phyloP scores from a whole-genome alignment of 148 eudicot genomes.

The Silene uniflora region DNA sequence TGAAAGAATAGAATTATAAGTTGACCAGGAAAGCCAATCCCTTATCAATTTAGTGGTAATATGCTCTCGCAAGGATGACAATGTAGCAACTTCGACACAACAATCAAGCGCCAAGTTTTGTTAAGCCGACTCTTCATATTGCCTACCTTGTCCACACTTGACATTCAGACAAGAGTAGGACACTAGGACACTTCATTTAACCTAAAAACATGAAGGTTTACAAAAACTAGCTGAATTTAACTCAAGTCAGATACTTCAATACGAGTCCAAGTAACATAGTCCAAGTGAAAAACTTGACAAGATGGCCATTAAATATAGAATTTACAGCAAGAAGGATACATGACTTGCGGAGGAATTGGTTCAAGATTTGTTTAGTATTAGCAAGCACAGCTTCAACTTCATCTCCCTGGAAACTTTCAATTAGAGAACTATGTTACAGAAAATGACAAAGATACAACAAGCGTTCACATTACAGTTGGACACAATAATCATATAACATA shows the following conservation, averaged over 20 bases:
- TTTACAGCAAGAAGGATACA: constrained; percentile 56
- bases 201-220: not conserved
- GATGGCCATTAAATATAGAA: not conserved
- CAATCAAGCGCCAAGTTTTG: not conserved
- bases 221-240: not conserved
- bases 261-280: not conserved
- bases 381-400: constrained; percentile 96
- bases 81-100: constrained; percentile 7
- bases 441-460: constrained; percentile 4
- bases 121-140: not conserved
- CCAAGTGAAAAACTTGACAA: not conserved
- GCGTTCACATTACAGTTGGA: not conserved
- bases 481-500: constrained; percentile 13
- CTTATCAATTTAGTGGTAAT: not conserved
- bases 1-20: not conserved
- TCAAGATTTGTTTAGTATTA: constrained; percentile 84
- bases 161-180: not conserved
- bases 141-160: not conserved
- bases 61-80: not conserved
- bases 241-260: not conserved
- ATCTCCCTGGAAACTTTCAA: constrained; percentile 53
- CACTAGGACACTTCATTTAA: not conserved
- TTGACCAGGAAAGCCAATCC: not conserved
- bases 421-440: constrained; percentile 8
- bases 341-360: constrained; percentile 79